These are phyloP conservation scores for Gastrolobium villosum DNA, from an alignment of 306 rosid genomes.

Conservation along the genomic window DNA sequence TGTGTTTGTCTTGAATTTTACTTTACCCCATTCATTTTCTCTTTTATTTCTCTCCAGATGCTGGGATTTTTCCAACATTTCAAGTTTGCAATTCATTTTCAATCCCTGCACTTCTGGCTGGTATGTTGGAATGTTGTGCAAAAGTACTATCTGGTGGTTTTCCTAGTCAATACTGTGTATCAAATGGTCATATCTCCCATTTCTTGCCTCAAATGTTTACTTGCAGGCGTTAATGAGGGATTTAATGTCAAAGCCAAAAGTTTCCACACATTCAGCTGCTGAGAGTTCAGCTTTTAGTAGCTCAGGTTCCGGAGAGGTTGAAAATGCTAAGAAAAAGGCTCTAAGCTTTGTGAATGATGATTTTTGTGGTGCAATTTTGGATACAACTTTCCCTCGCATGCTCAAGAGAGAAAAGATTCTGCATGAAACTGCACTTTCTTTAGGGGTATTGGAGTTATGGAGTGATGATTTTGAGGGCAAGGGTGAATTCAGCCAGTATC, in stretches of 20 bases:
- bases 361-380: slow-evolving; percentile 72
- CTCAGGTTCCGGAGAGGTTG: slow-evolving; percentile 64
- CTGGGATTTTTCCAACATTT: slow-evolving; percentile 83
- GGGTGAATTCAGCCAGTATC: slow-evolving; percentile 91
- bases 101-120: slow-evolving; percentile 92
- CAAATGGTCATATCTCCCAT: slow-evolving; percentile 42
- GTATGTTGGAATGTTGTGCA: slow-evolving; percentile 58
- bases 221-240: slow-evolving; percentile 86
- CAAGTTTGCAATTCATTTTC: slow-evolving; percentile 89
- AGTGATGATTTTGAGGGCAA: slow-evolving; percentile 89
- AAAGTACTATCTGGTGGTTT: slow-evolving; percentile 2
- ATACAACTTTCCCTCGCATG: slow-evolving; percentile 83
- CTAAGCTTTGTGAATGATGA: slow-evolving; percentile 76
- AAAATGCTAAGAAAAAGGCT: slow-evolving; percentile 62
- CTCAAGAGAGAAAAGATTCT: slow-evolving; percentile 87
- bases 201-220: slow-evolving; percentile 49
- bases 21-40: slow-evolving; percentile 35
- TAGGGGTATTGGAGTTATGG: slow-evolving; percentile 93
- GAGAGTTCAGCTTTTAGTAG: slow-evolving; percentile 61
- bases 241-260: slow-evolving; percentile 80
- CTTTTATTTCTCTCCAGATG: slow-evolving; percentile 69
- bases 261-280: slow-evolving; percentile 58
- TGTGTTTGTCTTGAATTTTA: slow-evolving; percentile 30
- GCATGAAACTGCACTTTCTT: slow-evolving; percentile 60
- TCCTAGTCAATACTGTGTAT: slow-evolving; percentile 32